phyloP scores from a whole-genome alignment of 495 filamentous ascomycete genomes.

The Xylaria venustula region DNA sequence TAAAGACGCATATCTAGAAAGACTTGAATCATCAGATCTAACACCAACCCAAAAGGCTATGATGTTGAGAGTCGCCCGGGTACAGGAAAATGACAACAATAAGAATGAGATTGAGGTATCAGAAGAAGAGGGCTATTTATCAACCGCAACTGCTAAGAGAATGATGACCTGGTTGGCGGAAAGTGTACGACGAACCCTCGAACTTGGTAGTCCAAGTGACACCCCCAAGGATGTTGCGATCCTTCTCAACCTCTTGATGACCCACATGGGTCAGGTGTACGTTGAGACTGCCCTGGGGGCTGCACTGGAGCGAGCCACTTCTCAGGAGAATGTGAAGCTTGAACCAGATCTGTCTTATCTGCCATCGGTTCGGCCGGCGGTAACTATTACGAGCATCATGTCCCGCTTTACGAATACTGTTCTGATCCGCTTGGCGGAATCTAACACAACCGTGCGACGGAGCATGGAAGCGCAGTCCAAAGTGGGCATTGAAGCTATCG shows the following conservation, averaged over 20 bases:
- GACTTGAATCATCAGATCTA: constrained; percentile 81
- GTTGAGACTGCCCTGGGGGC: constrained; percentile 92
- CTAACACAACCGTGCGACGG: constrained; percentile 83
- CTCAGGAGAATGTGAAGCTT: constrained; percentile 71
- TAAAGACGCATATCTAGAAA: constrained; percentile 78
- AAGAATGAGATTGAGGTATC: constrained; percentile 82
- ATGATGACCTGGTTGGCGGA: constrained; percentile 99
- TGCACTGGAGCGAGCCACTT: constrained; percentile 68
- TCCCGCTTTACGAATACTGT: constrained; percentile 85
- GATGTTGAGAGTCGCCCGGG: constrained; percentile 78
- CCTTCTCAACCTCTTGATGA: constrained; percentile 78
- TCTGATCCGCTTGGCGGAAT: constrained; percentile 82
- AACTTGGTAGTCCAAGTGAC: constrained; percentile 80
- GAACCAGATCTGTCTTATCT: constrained; percentile 91
- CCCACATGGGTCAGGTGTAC: constrained; percentile 90
- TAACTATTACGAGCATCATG: constrained; percentile 90
- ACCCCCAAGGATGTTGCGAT: constrained; percentile 93
- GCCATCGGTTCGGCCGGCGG: constrained; percentile 70
- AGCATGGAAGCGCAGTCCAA: constrained; percentile 86
- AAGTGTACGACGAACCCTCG: constrained; percentile 87
- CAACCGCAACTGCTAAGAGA: constrained; percentile 81
- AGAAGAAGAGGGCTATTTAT: constrained; percentile 82
- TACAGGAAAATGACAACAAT: constrained; percentile 54
- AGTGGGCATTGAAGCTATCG: constrained; percentile 69
- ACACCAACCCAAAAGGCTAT: constrained; percentile 80